Conservation (phyloP, 2,329 filamentous ascomycete species). For the Achaetomium macrosporum region DNA sequence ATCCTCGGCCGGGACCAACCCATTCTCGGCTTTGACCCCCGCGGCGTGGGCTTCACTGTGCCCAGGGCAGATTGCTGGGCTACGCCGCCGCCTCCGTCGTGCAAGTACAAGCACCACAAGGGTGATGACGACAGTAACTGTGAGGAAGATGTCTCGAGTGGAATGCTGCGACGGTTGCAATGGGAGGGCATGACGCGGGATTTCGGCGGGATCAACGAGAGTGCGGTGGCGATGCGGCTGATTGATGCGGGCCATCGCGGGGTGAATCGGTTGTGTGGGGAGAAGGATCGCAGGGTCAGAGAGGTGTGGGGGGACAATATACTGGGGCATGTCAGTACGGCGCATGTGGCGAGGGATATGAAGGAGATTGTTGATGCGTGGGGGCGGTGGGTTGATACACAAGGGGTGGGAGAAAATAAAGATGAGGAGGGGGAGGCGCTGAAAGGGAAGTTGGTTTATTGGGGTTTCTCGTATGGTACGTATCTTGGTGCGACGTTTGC, state of each 20-base stretch:
- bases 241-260: conserved; percentile 28
- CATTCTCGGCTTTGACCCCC: conserved; percentile 44
- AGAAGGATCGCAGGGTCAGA: conserved; percentile 28
- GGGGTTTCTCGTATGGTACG: conserved; percentile 36
- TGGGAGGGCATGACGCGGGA: conserved; percentile 30
- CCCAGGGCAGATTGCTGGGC: conserved; percentile 37
- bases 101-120: not conserved
- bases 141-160: conserved; percentile 25
- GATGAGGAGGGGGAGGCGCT: not conserved
- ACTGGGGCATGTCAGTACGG: conserved; percentile 30
- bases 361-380: conserved; percentile 37
- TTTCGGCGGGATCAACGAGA: conserved; percentile 33
- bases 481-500: conserved; percentile 34
- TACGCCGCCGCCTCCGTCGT: conserved; percentile 9
- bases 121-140: not conserved
- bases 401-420: not conserved
- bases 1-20: conserved; percentile 37
- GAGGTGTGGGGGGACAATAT: conserved; percentile 29
- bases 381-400: conserved; percentile 30
- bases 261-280: conserved; percentile 30
- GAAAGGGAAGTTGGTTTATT: conserved; percentile 29
- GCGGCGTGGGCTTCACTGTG: conserved; percentile 37
- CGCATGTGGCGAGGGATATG: conserved; percentile 36
- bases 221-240: conserved; percentile 28
- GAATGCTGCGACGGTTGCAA: conserved; percentile 30